Evolutionary conservation across 139 green algal genomes (phyloP).

Genomic region (Mychonastes homosphaera): DNA sequence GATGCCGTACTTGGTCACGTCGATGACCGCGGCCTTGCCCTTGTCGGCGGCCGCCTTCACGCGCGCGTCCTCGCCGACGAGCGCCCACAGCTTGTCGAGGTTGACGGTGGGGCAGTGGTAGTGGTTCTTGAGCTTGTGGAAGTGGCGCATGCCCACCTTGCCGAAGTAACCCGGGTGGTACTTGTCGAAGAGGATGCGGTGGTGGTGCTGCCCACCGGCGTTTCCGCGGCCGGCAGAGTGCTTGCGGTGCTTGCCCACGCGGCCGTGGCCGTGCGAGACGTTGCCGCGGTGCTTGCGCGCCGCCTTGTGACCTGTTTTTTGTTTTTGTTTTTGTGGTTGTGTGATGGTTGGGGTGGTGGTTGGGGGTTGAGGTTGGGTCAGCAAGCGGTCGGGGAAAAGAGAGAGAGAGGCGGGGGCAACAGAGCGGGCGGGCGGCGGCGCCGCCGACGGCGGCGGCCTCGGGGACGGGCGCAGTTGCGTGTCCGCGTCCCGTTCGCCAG

Average conservation of each 20-base stretch:
- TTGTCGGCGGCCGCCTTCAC: conserved; percentile 53
- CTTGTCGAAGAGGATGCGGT: conserved; percentile 98
- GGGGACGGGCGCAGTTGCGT: too few species aligned
- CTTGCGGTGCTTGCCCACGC: conserved; percentile 99
- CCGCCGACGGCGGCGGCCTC: too few species aligned
- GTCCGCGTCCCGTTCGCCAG: too few species aligned
- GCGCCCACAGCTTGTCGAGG: conserved; percentile 93
- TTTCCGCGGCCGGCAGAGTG: conserved; percentile 96
- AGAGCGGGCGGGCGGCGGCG: too few species aligned
- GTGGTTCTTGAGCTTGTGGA: conserved; percentile 91
- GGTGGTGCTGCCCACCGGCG: conserved; percentile 98
- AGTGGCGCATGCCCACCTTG: conserved; percentile 98
- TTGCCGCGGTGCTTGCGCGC: conserved; percentile 98
- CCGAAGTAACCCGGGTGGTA: conserved; percentile 95
- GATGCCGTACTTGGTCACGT: conserved; percentile 92
- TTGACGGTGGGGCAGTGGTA: conserved; percentile 95
- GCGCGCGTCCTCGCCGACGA: conserved; percentile 81
- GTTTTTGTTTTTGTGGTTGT: too few species aligned
- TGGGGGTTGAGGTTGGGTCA: too few species aligned
- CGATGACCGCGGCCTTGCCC: conserved; percentile 74
- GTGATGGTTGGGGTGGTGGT: too few species aligned
- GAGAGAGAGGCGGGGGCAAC: too few species aligned
- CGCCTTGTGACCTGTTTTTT: conserved; percentile 70
- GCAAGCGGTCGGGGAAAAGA: too few species aligned
- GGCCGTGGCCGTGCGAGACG: conserved; percentile 93